phyloP scores from a whole-genome alignment of 768 basidiomycete genomes.

The Russula virescens region DNA sequence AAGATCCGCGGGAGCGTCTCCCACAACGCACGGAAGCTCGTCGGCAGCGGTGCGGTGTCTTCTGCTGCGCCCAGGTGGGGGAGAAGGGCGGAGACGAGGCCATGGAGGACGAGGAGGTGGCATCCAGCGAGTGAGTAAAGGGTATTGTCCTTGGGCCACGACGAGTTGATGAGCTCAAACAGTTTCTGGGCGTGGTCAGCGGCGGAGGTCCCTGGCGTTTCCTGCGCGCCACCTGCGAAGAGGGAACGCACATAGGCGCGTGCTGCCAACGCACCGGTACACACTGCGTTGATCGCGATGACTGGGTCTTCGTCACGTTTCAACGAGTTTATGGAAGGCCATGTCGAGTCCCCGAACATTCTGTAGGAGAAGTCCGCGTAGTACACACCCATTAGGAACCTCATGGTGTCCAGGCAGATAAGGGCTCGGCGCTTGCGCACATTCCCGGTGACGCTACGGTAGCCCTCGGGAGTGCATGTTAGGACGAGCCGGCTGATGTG shows the following conservation, averaged over 20 bases:
- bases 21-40: slow-evolving; percentile 10
- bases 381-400: not conserved
- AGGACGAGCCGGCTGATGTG: slow-evolving; percentile 1
- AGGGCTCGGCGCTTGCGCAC: not conserved
- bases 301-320: slow-evolving; percentile 4
- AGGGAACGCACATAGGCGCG: slow-evolving; percentile 1
- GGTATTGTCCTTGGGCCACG: not conserved
- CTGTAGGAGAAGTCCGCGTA: not conserved
- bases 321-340: slow-evolving; percentile 6
- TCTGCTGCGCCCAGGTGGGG: not conserved
- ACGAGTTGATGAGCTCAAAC: not conserved
- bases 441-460: not conserved
- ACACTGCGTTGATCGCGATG: slow-evolving; percentile 3
- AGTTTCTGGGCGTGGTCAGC: not conserved
- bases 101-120: slow-evolving; percentile 1
- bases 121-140: not conserved
- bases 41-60: not conserved
- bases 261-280: not conserved
- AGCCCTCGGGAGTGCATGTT: slow-evolving; percentile 1
- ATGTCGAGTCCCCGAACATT: slow-evolving; percentile 1
- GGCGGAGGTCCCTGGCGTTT: not conserved
- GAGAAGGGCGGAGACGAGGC: not conserved
- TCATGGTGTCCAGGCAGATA: not conserved
- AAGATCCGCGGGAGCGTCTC: slow-evolving; percentile 2
- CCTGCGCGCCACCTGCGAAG: not conserved